A percentile compares a stretch with the other conserved stretches of the same genome.
These are phyloP conservation scores for Lachnellula cervina DNA, from an alignment of 2,329 filamentous ascomycete species.

Conservation along the genomic window DNA sequence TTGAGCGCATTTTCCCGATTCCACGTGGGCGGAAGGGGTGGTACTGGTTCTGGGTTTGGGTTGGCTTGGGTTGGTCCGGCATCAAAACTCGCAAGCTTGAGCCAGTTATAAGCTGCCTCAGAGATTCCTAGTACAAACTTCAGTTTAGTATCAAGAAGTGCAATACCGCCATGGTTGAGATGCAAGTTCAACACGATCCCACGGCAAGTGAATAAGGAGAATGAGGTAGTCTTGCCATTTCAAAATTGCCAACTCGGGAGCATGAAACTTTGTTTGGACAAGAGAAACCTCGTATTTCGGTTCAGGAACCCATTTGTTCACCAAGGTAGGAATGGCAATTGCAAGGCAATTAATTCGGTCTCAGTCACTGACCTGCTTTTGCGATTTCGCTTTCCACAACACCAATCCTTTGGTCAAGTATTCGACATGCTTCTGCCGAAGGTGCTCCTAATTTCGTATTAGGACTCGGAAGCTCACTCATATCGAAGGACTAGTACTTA, in stretches of 20 bases:
- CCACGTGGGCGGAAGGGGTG: background rate
- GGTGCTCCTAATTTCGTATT: background rate
- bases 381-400: conserved; percentile 9
- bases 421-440: conserved; percentile 3
- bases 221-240: background rate
- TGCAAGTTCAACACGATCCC: background rate
- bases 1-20: background rate
- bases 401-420: conserved; percentile 2
- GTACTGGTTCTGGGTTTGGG: too few species aligned
- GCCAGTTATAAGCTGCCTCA: background rate
- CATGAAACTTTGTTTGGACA: background rate
- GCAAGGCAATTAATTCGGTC: background rate
- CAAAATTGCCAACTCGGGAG: background rate
- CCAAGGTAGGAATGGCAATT: background rate
- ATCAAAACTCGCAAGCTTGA: background rate
- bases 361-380: conserved; percentile 3
- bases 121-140: background rate
- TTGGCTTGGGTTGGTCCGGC: too few species aligned
- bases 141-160: background rate
- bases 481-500: background rate
- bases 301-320: conserved; percentile 3
- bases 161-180: background rate
- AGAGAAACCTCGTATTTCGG: background rate
- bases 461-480: background rate
- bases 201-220: background rate